phyloP scores from a whole-genome alignment of 2,329 filamentous ascomycete genomes.

The Trichothecium sympodiale region DNA sequence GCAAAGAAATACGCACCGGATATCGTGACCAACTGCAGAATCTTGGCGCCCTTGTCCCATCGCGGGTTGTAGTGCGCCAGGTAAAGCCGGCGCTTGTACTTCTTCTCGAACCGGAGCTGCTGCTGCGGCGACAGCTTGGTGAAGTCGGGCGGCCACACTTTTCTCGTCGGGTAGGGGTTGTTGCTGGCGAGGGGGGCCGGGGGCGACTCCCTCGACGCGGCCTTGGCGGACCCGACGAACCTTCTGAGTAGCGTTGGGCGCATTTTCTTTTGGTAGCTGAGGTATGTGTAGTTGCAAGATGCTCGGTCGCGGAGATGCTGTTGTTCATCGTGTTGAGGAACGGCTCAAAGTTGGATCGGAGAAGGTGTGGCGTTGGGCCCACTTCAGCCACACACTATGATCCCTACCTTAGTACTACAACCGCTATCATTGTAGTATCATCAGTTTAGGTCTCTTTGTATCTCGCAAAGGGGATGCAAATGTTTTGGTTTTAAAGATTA shows the following conservation, averaged over 20 bases:
- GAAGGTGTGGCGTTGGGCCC: too few relatives aligned
- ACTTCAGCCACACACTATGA: too few relatives aligned
- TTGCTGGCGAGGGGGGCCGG: conserved; percentile 25
- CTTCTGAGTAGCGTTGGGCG: conserved; percentile 22
- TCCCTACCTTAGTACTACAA: too few relatives aligned
- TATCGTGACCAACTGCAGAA: conserved; percentile 51
- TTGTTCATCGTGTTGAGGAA: too few relatives aligned
- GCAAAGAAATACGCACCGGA: conserved; percentile 32
- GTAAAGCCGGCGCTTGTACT: conserved; percentile 60
- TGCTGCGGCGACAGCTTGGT: conserved; percentile 56
- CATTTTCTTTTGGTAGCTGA: conserved; percentile 13
- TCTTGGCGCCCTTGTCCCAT: conserved; percentile 54
- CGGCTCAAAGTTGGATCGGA: too few relatives aligned
- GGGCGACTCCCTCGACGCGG: background rate
- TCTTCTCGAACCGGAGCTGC: conserved; percentile 68
- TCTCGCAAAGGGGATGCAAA: too few relatives aligned
- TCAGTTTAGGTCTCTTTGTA: too few relatives aligned
- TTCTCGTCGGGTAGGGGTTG: conserved; percentile 55
- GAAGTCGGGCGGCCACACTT: conserved; percentile 71
- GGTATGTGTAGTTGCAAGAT: too few relatives aligned
- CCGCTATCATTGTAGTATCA: too few relatives aligned
- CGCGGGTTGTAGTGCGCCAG: conserved; percentile 49
- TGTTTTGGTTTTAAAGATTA: too few relatives aligned
- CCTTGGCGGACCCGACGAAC: conserved; percentile 19
- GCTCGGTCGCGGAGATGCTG: too few relatives aligned